Base-by-base conservation (phyloP, 768 basidiomycete species). In the Termitomyces sp. region DNA sequence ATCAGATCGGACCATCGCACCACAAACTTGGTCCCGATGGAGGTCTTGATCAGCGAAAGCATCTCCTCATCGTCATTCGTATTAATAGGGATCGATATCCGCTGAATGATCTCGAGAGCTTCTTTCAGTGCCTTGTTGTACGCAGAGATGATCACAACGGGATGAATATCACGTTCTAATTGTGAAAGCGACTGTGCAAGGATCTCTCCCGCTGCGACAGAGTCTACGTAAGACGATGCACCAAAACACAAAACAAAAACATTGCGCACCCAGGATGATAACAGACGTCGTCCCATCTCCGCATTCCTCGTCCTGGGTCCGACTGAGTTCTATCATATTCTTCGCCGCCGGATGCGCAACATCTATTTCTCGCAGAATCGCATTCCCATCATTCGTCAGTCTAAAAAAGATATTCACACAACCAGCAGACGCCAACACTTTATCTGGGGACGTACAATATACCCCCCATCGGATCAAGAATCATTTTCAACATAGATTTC, bases 401-500 rank as follows among this genome's bases (percentile, higher is more conserved):
- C 95, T 97, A 64, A 9, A 28, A 43, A 26, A 50, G 44, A 40
- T 46, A 38, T 47, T 57, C 30, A 20, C 58, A 54, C 53, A 23
- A 36, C 50, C 10, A 12, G 23, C 35, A 41, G 40, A 4, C 41
- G 41, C 54, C 35, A 32, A 46, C 56, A 56, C 50, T 38, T 36
- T 51, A 32, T 41, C 50, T 35, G 9, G 7, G 23, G 23, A 79
- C 86, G 56, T 59, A 96, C 96, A 98, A 69, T 66, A 99, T 98
- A 56, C 97, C 97, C 55, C 97, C 97, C 97, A 99, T 98, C 1
- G 95, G 95, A 77, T 98, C 96, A 47, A 98, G 76, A 66, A 98
- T 97, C 97, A 99, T 98, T 81, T 98, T 99, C 55, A 98, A 78
- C 97, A 98, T 98, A 44, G 97, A 88, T 69, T 97, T 96, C 0